These are phyloP conservation scores for Fusarium circinatum DNA, from an alignment of 2,329 filamentous ascomycete genomes.

Conservation along the genomic window DNA sequence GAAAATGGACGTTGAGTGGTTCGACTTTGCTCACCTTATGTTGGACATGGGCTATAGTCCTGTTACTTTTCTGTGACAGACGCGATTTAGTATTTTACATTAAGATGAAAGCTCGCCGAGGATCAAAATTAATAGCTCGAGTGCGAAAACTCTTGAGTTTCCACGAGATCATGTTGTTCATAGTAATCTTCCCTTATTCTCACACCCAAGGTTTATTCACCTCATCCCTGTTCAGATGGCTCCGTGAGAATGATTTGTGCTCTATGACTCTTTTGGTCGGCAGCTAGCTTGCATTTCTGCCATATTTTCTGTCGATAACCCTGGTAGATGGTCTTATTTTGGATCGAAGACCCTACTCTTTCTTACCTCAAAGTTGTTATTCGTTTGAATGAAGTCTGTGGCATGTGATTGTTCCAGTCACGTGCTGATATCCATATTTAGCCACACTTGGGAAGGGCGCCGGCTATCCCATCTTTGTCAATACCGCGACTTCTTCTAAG, in stretches of 20 bases:
- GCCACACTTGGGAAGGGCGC: neutral
- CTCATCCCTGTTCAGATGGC: neutral
- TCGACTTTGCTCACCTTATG: constrained; percentile 6
- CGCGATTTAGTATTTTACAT: neutral
- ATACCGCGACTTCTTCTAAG: neutral
- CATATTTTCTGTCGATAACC: neutral
- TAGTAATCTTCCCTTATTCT: constrained; percentile 24
- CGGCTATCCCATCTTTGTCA: neutral
- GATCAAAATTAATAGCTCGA: constrained; percentile 23
- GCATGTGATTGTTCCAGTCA: neutral
- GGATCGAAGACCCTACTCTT: neutral
- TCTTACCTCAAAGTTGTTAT: neutral
- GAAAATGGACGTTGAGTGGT: constrained; percentile 1
- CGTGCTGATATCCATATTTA: neutral
- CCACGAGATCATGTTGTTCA: constrained; percentile 22
- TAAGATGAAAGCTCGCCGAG: constrained; percentile 2
- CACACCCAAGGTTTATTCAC: neutral
- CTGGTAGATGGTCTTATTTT: neutral
- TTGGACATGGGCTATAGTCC: constrained; percentile 1
- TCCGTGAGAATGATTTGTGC: neutral
- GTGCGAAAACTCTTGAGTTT: constrained; percentile 13
- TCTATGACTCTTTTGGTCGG: neutral
- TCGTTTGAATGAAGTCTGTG: too few species aligned
- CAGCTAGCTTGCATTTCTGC: neutral
- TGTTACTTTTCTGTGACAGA: constrained; percentile 15